A percentile compares a stretch with the other conserved stretches of the same genome.
Evolutionary conservation across 2,329 filamentous ascomycete genomes (phyloP).

Genomic region (Sordariomycetes sp.): DNA sequence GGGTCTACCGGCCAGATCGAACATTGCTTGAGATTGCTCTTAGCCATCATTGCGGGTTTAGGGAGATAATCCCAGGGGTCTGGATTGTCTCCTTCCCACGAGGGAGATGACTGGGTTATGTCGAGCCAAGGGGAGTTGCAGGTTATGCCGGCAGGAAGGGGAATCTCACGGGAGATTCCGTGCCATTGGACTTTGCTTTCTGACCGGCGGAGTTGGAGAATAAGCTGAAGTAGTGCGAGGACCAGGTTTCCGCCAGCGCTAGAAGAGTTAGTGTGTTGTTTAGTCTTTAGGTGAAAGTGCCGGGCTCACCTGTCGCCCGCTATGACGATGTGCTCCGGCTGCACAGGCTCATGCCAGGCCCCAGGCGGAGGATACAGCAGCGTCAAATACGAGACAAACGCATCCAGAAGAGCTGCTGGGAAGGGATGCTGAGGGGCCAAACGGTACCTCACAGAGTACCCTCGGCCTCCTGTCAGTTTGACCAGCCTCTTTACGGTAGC

Average conservation of each 20-base stretch:
- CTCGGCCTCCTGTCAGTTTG: conserved; percentile 55
- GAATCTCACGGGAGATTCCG: conserved; percentile 46
- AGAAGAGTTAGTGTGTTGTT: neutral
- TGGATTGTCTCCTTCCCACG: conserved; percentile 16
- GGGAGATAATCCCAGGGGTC: conserved; percentile 33
- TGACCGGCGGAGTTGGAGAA: conserved; percentile 52
- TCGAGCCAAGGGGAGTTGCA: conserved; percentile 64
- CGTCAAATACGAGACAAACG: conserved; percentile 61
- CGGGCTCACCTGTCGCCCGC: conserved; percentile 58
- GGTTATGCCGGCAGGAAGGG: conserved; percentile 57
- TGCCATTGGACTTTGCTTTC: conserved; percentile 47
- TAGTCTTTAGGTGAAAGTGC: too few relatives aligned
- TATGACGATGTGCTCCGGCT: conserved; percentile 58
- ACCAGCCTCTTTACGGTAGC: conserved; percentile 50
- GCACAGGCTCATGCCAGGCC: conserved; percentile 57
- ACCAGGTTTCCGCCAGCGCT: conserved; percentile 66
- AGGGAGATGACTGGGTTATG: conserved; percentile 44
- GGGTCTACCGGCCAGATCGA: conserved; percentile 47
- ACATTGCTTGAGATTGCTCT: conserved; percentile 30
- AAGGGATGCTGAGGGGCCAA: conserved; percentile 69
- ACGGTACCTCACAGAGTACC: conserved; percentile 65
- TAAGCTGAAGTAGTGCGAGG: conserved; percentile 56
- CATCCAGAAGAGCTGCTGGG: conserved; percentile 65
- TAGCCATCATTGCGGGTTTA: conserved; percentile 30
- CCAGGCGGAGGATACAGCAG: conserved; percentile 63